phyloP scores from a whole-genome alignment of 1,284 basidiomycete genomes.

The Xanthoconium separans region DNA sequence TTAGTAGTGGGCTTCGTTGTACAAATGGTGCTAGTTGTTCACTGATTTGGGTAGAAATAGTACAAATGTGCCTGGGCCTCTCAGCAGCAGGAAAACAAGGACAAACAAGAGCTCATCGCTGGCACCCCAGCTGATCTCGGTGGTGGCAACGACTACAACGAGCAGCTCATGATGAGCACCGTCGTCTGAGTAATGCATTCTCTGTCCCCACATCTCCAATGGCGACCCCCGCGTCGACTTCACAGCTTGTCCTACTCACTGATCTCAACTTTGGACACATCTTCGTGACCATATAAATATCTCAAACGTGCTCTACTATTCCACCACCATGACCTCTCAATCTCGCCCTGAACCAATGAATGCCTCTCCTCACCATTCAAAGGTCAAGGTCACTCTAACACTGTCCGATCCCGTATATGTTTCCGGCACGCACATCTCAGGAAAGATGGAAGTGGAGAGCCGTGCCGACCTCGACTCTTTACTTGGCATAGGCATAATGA shows the following conservation, averaged over 20 bases:
- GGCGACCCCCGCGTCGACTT: conserved; percentile 10
- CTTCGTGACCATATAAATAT: conserved; percentile 2
- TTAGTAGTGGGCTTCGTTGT: not conserved
- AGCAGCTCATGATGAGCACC: conserved; percentile 17
- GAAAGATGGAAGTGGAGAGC: conserved; percentile 76
- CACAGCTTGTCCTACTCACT: not conserved
- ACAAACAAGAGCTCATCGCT: conserved; percentile 16
- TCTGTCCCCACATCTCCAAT: conserved; percentile 7
- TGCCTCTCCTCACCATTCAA: conserved; percentile 68
- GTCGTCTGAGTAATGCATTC: conserved; percentile 17
- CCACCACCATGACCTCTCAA: conserved; percentile 28
- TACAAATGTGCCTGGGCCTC: too few relatives aligned
- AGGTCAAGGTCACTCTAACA: conserved; percentile 63
- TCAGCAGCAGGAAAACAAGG: conserved; percentile 15
- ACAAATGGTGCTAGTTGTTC: not conserved
- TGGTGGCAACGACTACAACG: not conserved
- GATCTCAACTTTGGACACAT: conserved; percentile 2
- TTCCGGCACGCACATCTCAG: conserved; percentile 61
- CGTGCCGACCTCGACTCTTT: conserved; percentile 59
- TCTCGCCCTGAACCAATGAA: conserved; percentile 70
- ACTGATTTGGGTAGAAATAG: too few relatives aligned
- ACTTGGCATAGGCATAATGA: conserved; percentile 68
- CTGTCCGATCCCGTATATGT: conserved; percentile 59
- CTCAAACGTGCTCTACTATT: conserved; percentile 4
- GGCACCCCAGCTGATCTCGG: not conserved